Evolutionary conservation across 371 early-diverging fungal genomes (phyloP), one percentile per base, ranked within the genome.

Genomic region (Apophysomyces variabilis): DNA sequence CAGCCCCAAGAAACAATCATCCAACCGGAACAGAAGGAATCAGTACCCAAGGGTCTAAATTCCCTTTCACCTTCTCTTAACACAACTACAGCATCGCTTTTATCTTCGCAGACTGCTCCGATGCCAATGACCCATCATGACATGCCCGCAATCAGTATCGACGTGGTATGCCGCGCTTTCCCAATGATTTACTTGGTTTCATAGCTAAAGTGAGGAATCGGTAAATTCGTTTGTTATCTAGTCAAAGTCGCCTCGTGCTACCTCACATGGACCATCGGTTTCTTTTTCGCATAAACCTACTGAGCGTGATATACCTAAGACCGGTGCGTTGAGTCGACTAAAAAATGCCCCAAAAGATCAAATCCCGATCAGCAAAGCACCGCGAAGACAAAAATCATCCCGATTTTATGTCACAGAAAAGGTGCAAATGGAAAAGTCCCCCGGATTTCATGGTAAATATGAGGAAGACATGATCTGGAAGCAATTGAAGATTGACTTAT

Each of bases 351-450:
- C 91, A 7, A 92, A 92, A 71, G 92, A 93, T 70, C 82, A 88
- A 39, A 92, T 92, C 45, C 92, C 92, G 37, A 84, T 91, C 73
- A 86, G 88, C 73, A 93, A 92, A 80, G 87, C 90, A 6, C 94
- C 94, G 18, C 85, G 91, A 54, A 83, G 95, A 47, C 93, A 94
- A 67, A 82, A 92, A 65, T 93, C 93, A 5, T 93, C 93, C 7
- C 80, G 95, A 37, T 93, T 94, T 71, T 92, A 93, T 76, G 89
- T 92, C 3, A 89, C 91, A 14, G 93, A 91, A 69, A 84, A 86
- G 54, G 91, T 91, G 38, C 89, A 92, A 70, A 21, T 94, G 59
- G 93, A 94, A 64, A 87, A 88, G 61, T 80, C 93, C 44, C 84
- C 86, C 38, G 82, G 76, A 14, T 87, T 94, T 60, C 89, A 90